Base-by-base conservation (phyloP, 2,329 filamentous ascomycete genomes). In the Colletotrichum tamarilloi region DNA sequence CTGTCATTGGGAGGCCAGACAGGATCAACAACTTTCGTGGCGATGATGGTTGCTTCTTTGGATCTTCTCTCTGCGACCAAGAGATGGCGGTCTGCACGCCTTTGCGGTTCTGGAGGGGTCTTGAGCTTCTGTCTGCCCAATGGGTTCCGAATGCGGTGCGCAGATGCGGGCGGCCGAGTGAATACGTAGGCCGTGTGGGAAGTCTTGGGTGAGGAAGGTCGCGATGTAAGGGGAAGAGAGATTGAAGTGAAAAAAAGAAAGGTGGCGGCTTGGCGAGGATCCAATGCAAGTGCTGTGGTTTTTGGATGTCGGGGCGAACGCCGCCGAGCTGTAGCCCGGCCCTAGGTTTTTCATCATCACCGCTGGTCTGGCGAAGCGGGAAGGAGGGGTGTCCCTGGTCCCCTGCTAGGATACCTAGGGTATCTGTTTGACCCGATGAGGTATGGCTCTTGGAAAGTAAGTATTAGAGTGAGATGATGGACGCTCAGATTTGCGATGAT, bases 11-110 rank as follows among this genome's bases (percentile, higher is more conserved):
- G 24, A 26, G 22, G 16, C 42, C 2, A 56, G 9, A 7, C 14
- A 28, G 26, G 22, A 24, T 22, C 22, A 28, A 26, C 24, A 60
- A 49, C n/a, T 22, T 62, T 26, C 30, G 53, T 42, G 66, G 42
- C 32, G 22, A 38, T 52, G 28, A 35, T 30, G 16, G 26, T 28
- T 62, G 7, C 56, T 56, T 49, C 55, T 58, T 52, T 49, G 42
- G 19, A 22, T n/a, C 1, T 49, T 49, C n/a, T 49, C 7, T 49
- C 30, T 26, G 35, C 38, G 16, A 42, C 38, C 60, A 52, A 24
- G 55, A 70, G 62, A 67, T 58, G 30, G 69, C 53, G 56, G 65
- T 68, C 58, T 72, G 57, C 64, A 11, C n/a, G n/a, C 26, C 35
- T 28, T 26, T 35, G 42, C 19, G 42, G 38, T 42, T 42, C 38